A percentile compares a stretch with the other conserved stretches of the same genome.
These are phyloP conservation scores for Fusarium torreyae DNA, from an alignment of 2,329 filamentous ascomycete species.

Conservation along the genomic window DNA sequence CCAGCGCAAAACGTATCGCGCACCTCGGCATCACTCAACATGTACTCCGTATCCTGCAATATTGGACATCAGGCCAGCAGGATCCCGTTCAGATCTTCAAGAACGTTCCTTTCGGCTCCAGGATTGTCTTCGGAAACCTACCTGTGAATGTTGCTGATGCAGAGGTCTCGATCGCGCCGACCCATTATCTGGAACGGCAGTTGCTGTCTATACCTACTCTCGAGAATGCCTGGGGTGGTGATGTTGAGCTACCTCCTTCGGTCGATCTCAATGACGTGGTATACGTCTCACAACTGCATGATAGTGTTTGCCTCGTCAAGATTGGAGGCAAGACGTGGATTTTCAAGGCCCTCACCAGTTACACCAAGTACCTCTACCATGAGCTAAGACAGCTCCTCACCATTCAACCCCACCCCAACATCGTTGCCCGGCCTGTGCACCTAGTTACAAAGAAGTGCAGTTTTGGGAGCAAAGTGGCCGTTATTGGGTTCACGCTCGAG, in stretches of 20 bases:
- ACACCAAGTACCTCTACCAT: constrained; percentile 73
- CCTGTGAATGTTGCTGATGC: constrained; percentile 63
- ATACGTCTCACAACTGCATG: constrained; percentile 69
- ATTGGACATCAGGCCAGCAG: constrained; percentile 60
- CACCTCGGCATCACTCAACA: constrained; percentile 67
- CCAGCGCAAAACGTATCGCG: constrained; percentile 64
- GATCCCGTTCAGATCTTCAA: constrained; percentile 58
- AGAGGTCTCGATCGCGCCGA: constrained; percentile 63
- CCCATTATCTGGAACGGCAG: constrained; percentile 68
- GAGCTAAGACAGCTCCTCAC: constrained; percentile 70
- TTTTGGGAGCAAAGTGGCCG: constrained; percentile 69
- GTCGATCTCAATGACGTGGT: constrained; percentile 67
- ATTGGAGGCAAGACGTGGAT: constrained; percentile 62
- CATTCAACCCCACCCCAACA: constrained; percentile 66
- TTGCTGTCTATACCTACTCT: constrained; percentile 63
- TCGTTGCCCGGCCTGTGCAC: constrained; percentile 67
- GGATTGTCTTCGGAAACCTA: constrained; percentile 68
- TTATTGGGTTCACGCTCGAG: constrained; percentile 70
- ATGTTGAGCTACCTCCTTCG: constrained; percentile 60
- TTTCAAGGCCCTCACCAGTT: constrained; percentile 72
- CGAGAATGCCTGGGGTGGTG: constrained; percentile 60
- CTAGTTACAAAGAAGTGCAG: constrained; percentile 69
- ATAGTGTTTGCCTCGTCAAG: constrained; percentile 71
- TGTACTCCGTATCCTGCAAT: constrained; percentile 68
- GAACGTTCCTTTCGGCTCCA: constrained; percentile 70